Evolutionary conservation across 169 alveolate species (phyloP).

Genomic region (Plasmodium cynomolgi): DNA sequence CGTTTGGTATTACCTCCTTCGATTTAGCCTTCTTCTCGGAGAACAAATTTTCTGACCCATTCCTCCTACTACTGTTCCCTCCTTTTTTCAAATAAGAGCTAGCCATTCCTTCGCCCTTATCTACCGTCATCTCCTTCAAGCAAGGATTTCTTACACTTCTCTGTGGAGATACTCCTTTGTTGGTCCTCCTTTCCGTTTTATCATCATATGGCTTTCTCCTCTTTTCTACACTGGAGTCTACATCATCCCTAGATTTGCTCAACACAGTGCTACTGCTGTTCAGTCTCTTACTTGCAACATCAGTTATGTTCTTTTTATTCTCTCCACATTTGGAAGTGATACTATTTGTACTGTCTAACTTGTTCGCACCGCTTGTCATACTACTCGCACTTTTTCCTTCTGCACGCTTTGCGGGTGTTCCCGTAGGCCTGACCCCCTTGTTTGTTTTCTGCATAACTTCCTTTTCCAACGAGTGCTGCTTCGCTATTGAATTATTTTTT

Average conservation of each 20-base stretch:
- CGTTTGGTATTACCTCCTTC: not conserved
- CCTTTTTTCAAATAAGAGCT: conserved; percentile 11
- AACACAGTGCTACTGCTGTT: not conserved
- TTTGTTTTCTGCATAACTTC: not conserved
- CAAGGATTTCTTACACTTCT: not conserved
- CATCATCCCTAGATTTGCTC: not conserved
- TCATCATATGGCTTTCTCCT: not conserved
- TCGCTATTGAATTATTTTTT: not conserved
- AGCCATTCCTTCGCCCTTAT: not conserved
- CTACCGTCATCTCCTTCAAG: not conserved
- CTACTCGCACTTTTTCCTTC: not conserved
- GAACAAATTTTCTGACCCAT: not conserved
- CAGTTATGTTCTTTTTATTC: not conserved
- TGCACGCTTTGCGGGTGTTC: not conserved
- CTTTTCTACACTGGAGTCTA: not conserved
- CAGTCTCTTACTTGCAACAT: not conserved
- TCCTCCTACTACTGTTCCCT: not conserved
- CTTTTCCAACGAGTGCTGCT: not conserved
- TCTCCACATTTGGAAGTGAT: not conserved
- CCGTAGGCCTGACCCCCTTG: not conserved
- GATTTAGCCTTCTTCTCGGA: not conserved
- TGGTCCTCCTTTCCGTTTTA: not conserved
- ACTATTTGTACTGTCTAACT: not conserved
- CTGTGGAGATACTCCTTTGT: not conserved
- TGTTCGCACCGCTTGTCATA: not conserved